phyloP scores from a whole-genome alignment of 1,284 basidiomycete genomes.

The Sphagnurus paluster region DNA sequence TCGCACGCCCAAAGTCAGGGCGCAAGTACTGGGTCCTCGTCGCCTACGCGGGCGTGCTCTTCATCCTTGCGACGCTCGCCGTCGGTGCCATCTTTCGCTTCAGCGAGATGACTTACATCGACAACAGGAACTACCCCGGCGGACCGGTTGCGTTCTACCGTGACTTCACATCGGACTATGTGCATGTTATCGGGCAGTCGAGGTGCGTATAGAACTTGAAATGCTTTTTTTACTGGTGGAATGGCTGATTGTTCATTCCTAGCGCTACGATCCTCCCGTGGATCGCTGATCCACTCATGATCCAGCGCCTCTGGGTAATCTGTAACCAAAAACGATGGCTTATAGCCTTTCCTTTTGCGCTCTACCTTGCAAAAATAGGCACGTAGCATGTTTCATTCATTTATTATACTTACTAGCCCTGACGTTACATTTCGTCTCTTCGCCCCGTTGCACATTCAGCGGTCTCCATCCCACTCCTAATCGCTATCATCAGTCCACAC shows the following conservation, averaged over 20 bases:
- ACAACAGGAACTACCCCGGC: slow-evolving; percentile 9
- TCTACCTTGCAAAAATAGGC: slow-evolving; percentile 19
- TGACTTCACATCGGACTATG: slow-evolving; percentile 7
- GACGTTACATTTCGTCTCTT: background rate
- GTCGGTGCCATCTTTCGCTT: slow-evolving; percentile 16
- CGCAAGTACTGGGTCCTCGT: slow-evolving; percentile 15
- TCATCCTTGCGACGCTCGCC: slow-evolving; percentile 16
- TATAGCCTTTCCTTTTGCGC: slow-evolving; percentile 9
- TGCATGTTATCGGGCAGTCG: slow-evolving; percentile 16
- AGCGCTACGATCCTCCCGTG: slow-evolving; percentile 16
- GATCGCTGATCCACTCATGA: slow-evolving; percentile 21
- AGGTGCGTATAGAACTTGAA: slow-evolving; percentile 15
- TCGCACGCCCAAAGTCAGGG: slow-evolving; percentile 16
- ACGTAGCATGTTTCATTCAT: background rate
- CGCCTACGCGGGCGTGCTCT: slow-evolving; percentile 13
- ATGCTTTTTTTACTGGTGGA: background rate
- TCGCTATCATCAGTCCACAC: slow-evolving; percentile 5
- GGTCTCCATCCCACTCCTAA: slow-evolving; percentile 18
- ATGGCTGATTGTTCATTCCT: background rate
- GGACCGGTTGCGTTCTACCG: slow-evolving; percentile 11
- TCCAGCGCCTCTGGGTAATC: slow-evolving; percentile 18
- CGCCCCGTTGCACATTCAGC: slow-evolving; percentile 3
- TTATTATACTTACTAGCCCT: too few relatives aligned
- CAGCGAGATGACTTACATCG: slow-evolving; percentile 16
- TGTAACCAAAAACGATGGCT: slow-evolving; percentile 17